phyloP scores from a whole-genome alignment of 2,329 filamentous ascomycete genomes.

The Didymella keratinophila region DNA sequence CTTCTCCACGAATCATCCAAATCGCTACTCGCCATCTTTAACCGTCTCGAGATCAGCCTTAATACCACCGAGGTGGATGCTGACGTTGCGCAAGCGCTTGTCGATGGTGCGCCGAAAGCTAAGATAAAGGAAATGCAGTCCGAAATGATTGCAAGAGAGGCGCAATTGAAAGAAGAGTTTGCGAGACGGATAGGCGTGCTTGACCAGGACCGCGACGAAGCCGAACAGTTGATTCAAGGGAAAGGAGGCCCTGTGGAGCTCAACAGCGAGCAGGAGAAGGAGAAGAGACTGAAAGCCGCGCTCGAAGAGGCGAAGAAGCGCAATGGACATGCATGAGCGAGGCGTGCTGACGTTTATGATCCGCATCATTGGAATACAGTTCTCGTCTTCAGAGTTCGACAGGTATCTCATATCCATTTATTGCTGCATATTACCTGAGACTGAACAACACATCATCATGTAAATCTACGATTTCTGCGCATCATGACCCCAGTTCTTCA shows the following conservation, averaged over 20 bases:
- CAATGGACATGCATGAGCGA: conserved; percentile 51
- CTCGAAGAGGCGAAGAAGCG: conserved; percentile 63
- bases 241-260: conserved; percentile 24
- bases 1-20: conserved; percentile 52
- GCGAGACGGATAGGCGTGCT: conserved; percentile 51
- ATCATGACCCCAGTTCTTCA: conserved; percentile 50
- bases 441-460: too few species aligned
- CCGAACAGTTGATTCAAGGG: conserved; percentile 36
- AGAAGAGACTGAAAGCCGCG: conserved; percentile 58
- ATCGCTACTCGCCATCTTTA: conserved; percentile 54
- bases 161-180: conserved; percentile 45
- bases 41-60: conserved; percentile 58
- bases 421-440: too few species aligned
- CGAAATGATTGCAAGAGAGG: conserved; percentile 45
- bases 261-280: conserved; percentile 52
- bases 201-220: conserved; percentile 45
- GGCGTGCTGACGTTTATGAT: too few species aligned
- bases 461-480: conserved; percentile 34
- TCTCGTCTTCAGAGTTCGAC: too few species aligned
- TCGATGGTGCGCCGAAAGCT: conserved; percentile 53
- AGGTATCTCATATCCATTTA: too few species aligned
- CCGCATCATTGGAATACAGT: too few species aligned
- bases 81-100: conserved; percentile 61
- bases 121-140: conserved; percentile 50
- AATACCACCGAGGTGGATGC: conserved; percentile 63